These are phyloP conservation scores for Fusarium sp. DNA, from an alignment of 2,329 filamentous ascomycete species.

Conservation along the genomic window DNA sequence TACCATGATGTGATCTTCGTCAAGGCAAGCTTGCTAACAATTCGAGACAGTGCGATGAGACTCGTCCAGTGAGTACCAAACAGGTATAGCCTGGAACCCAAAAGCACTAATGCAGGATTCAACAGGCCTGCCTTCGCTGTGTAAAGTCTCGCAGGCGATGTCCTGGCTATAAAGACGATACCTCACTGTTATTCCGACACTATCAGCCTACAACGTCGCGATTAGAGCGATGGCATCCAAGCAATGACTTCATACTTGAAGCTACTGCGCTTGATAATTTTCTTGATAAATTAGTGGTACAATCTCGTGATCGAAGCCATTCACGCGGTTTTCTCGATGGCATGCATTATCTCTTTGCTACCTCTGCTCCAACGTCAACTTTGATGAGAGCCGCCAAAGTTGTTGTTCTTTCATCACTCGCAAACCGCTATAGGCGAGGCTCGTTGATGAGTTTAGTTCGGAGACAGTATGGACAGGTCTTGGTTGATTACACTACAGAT, in stretches of 20 bases:
- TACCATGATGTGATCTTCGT: neutral
- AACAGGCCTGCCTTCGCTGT: constrained; percentile 3
- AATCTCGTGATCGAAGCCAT: neutral
- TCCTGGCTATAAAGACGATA: constrained; percentile 3
- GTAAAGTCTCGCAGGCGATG: neutral
- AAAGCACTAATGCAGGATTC: neutral
- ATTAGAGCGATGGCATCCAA: neutral
- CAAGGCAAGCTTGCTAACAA: neutral
- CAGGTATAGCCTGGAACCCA: neutral
- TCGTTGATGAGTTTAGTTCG: neutral
- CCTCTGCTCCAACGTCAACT: neutral
- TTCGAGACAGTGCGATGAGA: neutral
- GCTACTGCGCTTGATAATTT: neutral
- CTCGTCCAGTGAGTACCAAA: constrained; percentile 11
- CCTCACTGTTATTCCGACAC: neutral
- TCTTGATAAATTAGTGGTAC: neutral
- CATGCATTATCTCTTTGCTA: neutral
- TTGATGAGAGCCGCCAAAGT: constrained; percentile 4
- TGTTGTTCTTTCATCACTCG: neutral
- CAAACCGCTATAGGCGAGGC: neutral
- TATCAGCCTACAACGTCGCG: neutral
- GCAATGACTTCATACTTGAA: neutral
- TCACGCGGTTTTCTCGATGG: constrained; percentile 10
- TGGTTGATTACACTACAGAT: neutral
- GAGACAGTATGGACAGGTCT: constrained; percentile 1